Evolutionary conservation across 345 rosid genomes (phyloP).

Genomic region (Kandelia obovata): DNA sequence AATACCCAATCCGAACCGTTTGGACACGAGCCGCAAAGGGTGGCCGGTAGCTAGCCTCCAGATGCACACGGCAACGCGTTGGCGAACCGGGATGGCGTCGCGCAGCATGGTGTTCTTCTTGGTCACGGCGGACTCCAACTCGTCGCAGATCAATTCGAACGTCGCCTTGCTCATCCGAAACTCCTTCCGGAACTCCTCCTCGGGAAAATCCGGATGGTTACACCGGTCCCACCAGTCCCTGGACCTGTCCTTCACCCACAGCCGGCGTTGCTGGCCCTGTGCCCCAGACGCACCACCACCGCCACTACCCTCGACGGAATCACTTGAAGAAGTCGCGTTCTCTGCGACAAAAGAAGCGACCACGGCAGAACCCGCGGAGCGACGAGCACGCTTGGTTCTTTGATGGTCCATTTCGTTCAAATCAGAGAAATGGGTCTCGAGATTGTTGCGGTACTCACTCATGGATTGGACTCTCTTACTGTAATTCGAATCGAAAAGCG

Average conservation of each 20-base stretch:
- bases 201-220: constrained; percentile 64
- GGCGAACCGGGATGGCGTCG: constrained; percentile 85
- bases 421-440: constrained; percentile 37
- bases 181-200: constrained; percentile 69
- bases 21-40: constrained; percentile 63
- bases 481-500: constrained; percentile 40
- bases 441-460: constrained; percentile 31
- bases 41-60: constrained; percentile 86
- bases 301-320: not conserved
- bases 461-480: constrained; percentile 26
- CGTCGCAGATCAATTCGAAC: constrained; percentile 74
- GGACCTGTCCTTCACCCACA: constrained; percentile 90
- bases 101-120: constrained; percentile 84
- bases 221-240: constrained; percentile 96
- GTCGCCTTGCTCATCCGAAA: constrained; percentile 81
- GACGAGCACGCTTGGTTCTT: constrained; percentile 40
- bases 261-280: constrained; percentile 56
- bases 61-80: constrained; percentile 87
- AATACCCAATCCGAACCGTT: constrained; percentile 72
- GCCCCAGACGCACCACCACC: constrained; percentile 17
- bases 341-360: constrained; percentile 21
- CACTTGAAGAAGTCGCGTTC: not conserved
- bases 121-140: constrained; percentile 66
- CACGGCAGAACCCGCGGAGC: constrained; percentile 27
- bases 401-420: constrained; percentile 39